phyloP scores from a whole-genome alignment of 148 eudicot species.

The Chenopodium formosanum region DNA sequence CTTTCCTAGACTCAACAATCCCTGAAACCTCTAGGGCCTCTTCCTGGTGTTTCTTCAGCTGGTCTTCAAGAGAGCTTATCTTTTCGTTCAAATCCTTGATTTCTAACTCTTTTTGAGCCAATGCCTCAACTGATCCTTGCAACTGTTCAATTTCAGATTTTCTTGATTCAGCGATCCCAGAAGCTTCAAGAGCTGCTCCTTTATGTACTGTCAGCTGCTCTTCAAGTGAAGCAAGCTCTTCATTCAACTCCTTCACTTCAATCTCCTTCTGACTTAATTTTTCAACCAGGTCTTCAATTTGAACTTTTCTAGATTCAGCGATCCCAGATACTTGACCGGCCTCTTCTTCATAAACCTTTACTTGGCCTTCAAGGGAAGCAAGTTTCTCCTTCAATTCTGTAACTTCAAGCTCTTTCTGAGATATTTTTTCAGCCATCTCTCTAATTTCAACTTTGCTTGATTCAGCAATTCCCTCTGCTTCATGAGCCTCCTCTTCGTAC shows the following conservation, averaged over 20 bases:
- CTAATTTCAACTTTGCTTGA: slow-evolving; percentile 25
- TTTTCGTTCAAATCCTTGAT: slow-evolving; percentile 49
- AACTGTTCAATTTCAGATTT: slow-evolving; percentile 49
- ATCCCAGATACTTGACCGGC: slow-evolving; percentile 24
- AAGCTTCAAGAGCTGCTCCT: slow-evolving; percentile 33
- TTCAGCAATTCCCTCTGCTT: slow-evolving; percentile 27
- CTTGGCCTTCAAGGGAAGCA: slow-evolving; percentile 26
- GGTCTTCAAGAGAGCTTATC: slow-evolving; percentile 31
- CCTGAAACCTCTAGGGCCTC: slow-evolving; percentile 24
- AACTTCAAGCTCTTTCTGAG: slow-evolving; percentile 29
- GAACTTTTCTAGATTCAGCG: slow-evolving; percentile 27
- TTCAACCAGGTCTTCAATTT: slow-evolving; percentile 31
- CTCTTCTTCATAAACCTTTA: slow-evolving; percentile 25
- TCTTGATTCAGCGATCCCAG: slow-evolving; percentile 47
- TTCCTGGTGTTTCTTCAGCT: slow-evolving; percentile 24
- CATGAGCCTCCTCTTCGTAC: slow-evolving; percentile 21
- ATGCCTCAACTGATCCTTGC: slow-evolving; percentile 29
- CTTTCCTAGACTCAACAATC: slow-evolving; percentile 25
- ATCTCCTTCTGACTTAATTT: slow-evolving; percentile 29
- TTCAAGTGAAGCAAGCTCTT: slow-evolving; percentile 25
- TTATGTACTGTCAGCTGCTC: slow-evolving; percentile 24
- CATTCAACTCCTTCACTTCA: slow-evolving; percentile 25
- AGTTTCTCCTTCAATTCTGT: slow-evolving; percentile 26
- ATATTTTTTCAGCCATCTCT: slow-evolving; percentile 26
- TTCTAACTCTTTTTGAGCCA: slow-evolving; percentile 52